Conservation (phyloP, 1,284 basidiomycete species). For the Malassezia equina region DNA sequence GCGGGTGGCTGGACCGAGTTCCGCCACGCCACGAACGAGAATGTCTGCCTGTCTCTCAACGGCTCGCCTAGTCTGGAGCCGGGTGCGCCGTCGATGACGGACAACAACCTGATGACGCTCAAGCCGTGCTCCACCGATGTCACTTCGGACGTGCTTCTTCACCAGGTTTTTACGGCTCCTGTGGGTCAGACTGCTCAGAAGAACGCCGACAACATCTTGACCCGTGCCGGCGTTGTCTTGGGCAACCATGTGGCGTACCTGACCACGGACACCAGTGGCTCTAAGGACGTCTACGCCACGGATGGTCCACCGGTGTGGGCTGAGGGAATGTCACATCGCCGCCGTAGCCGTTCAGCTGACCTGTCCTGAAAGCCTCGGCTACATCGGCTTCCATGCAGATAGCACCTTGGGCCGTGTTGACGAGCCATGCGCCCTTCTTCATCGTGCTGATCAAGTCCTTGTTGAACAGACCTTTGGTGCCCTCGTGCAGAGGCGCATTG, state of each 20-base stretch:
- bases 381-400: conserved; percentile 78
- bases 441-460: conserved; percentile 73
- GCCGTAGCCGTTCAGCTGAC: conserved; percentile 61
- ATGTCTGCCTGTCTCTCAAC: not conserved
- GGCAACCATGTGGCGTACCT: not conserved
- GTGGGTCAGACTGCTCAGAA: not conserved
- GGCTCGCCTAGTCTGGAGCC: not conserved
- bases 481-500: conserved; percentile 85
- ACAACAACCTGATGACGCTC: not conserved
- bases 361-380: conserved; percentile 64
- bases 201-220: not conserved
- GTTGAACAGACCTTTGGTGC: conserved; percentile 60
- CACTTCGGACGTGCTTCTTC: not conserved
- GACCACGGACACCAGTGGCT: not conserved
- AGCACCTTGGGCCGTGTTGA: conserved; percentile 88
- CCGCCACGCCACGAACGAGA: not conserved
- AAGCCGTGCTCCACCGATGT: not conserved
- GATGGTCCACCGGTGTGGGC: conserved; percentile 63
- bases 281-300: conserved; percentile 54
- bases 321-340: conserved; percentile 48
- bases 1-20: not conserved
- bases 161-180: not conserved
- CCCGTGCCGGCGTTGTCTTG: not conserved
- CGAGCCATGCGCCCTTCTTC: conserved; percentile 75
- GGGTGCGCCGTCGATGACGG: not conserved